A percentile compares a stretch with the other conserved stretches of the same genome.
Conservation (phyloP, 345 rosid species). For the Linum tenue region DNA sequence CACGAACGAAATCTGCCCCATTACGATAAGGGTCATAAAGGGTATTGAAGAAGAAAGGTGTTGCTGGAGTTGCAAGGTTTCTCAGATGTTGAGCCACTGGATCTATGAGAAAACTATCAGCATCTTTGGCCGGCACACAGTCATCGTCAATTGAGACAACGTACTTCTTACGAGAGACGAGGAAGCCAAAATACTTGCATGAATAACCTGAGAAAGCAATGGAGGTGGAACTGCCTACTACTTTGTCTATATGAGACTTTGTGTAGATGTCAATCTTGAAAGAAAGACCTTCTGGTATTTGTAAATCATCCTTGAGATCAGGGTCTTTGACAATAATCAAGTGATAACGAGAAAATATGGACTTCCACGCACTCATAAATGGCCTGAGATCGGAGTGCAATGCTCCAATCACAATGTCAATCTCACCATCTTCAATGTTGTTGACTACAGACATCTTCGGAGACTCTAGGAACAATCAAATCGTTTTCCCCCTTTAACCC, state of each 20-base stretch:
- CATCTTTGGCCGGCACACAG: conserved; percentile 74
- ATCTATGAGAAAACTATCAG: conserved; percentile 52
- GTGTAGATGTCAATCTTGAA: conserved; percentile 59
- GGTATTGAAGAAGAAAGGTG: conserved; percentile 94
- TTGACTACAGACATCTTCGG: conserved; percentile 38
- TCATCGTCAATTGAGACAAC: conserved; percentile 78
- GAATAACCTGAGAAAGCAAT: conserved; percentile 71
- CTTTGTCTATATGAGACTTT: conserved; percentile 53
- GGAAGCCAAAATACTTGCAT: conserved; percentile 86
- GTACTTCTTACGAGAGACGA: conserved; percentile 70
- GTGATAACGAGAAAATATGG: conserved; percentile 62
- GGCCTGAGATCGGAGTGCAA: conserved; percentile 61
- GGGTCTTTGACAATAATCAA: conserved; percentile 88
- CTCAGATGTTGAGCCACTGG: conserved; percentile 64
- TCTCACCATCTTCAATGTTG: conserved; percentile 48
- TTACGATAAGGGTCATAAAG: conserved; percentile 72
- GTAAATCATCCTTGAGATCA: conserved; percentile 76
- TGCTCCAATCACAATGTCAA: conserved; percentile 91
- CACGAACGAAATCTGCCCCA: conserved; percentile 95
- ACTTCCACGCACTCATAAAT: conserved; percentile 67
- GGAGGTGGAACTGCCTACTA: conserved; percentile 51
- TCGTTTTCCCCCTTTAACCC: conserved; percentile 1
- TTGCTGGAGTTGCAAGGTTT: conserved; percentile 72
- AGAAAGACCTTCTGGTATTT: conserved; percentile 53
- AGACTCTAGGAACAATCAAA: conserved; percentile 9